Evolutionary conservation across 148 eudicot genomes (phyloP).

Genomic region (Rhododendron kiyosumense): DNA sequence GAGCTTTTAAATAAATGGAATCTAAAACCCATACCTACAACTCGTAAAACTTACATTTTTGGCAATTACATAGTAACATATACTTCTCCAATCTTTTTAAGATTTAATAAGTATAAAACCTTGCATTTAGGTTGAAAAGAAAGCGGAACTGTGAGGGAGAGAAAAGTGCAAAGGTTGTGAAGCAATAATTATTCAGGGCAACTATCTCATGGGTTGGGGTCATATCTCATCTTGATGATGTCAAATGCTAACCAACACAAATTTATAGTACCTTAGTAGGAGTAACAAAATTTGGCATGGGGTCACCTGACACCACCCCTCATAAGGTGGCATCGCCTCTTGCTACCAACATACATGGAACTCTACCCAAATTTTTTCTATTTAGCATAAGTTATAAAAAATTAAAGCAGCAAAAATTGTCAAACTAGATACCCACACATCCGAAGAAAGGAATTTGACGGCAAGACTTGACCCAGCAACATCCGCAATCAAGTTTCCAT

Average conservation of each 20-base stretch:
- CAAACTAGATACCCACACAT: constrained; percentile 57
- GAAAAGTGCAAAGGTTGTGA: not conserved
- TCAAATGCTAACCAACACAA: not conserved
- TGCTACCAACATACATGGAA: not conserved
- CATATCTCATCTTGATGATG: not conserved
- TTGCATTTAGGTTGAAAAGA: not conserved
- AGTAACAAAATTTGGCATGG: no score
- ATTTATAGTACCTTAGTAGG: no score
- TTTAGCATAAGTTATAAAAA: not conserved
- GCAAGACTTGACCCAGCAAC: constrained; percentile 54
- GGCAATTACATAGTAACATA: no score
- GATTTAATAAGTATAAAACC: no score
- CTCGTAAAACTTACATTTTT: no score
- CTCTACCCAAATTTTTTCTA: not conserved
- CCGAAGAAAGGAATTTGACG: constrained; percentile 48
- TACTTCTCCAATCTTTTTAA: no score
- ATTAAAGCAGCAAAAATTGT: not conserved
- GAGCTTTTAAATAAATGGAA: no score
- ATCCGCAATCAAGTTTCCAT: constrained; percentile 75
- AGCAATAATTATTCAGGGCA: not conserved
- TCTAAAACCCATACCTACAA: no score
- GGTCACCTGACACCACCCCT: not conserved
- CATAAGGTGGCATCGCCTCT: not conserved
- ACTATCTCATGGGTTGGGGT: not conserved
- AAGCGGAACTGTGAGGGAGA: not conserved